phyloP scores from a whole-genome alignment of 2,329 filamentous ascomycete genomes.

The Didymella pinodella region DNA sequence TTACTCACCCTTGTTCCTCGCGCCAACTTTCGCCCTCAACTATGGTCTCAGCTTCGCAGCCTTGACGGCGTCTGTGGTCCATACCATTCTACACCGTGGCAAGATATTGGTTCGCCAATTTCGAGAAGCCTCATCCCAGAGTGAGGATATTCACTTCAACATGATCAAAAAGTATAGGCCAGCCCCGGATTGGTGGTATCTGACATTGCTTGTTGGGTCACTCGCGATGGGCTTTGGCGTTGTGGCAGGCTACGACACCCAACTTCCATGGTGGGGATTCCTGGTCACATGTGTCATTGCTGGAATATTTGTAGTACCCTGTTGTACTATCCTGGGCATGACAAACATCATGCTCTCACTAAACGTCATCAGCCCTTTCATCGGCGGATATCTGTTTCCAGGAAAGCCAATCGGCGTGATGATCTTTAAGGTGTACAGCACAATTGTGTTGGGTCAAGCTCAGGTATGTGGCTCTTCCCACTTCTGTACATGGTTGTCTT shows the following conservation, averaged over 20 bases:
- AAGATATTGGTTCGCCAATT: conserved; percentile 67
- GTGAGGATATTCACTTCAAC: conserved; percentile 59
- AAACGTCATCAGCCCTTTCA: conserved; percentile 63
- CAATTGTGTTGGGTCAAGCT: conserved; percentile 33
- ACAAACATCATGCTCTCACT: conserved; percentile 71
- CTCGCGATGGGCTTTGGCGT: conserved; percentile 51
- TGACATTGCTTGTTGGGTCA: conserved; percentile 58
- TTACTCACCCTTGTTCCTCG: conserved; percentile 64
- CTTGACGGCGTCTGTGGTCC: conserved; percentile 72
- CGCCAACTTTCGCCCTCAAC: conserved; percentile 10
- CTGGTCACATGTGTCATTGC: conserved; percentile 71
- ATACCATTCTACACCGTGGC: conserved; percentile 68
- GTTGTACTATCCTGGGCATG: conserved; percentile 59
- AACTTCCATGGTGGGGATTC: conserved; percentile 77
- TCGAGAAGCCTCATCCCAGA: conserved; percentile 57
- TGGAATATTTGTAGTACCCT: conserved; percentile 50
- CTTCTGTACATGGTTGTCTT: conserved; percentile 13
- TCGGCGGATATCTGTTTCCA: conserved; percentile 76
- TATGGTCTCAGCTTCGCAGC: conserved; percentile 78
- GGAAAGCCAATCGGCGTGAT: conserved; percentile 76
- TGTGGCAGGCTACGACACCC: conserved; percentile 66
- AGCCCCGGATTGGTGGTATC: conserved; percentile 67
- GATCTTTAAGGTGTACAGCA: conserved; percentile 41
- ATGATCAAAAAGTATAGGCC: conserved; percentile 64
- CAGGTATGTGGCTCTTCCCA: conserved; percentile 11